Evolutionary conservation across 441 rosid genomes (phyloP).

Genomic region (Jatropha podagrica): DNA sequence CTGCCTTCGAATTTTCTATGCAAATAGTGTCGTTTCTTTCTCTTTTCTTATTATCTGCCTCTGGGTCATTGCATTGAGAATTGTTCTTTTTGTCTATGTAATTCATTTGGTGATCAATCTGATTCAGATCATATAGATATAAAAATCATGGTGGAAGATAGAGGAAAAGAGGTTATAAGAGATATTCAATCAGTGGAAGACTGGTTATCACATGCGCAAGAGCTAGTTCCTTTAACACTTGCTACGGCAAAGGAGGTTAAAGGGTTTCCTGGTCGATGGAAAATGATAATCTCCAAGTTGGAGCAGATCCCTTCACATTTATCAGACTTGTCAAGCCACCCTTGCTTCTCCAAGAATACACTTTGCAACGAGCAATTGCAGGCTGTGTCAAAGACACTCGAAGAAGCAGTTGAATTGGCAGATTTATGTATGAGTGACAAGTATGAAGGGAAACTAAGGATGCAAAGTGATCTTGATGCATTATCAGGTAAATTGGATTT

Average conservation of each 20-base stretch:
- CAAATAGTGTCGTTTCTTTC: slow-evolving; percentile 7
- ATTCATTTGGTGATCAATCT: slow-evolving; percentile 32
- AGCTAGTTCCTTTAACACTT: slow-evolving; percentile 65
- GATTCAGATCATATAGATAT: slow-evolving; percentile 32
- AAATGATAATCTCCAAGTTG: slow-evolving; percentile 69
- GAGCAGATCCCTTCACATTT: slow-evolving; percentile 74
- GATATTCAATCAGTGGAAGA: slow-evolving; percentile 59
- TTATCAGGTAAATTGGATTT: slow-evolving; percentile 73
- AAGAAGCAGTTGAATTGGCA: slow-evolving; percentile 59
- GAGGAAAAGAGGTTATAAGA: slow-evolving; percentile 28
- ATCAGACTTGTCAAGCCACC: slow-evolving; percentile 86
- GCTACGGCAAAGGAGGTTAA: slow-evolving; percentile 57
- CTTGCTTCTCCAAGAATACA: slow-evolving; percentile 79
- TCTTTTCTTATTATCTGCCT: slow-evolving; percentile 14
- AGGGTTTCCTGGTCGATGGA: slow-evolving; percentile 83
- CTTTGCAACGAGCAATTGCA: slow-evolving; percentile 86
- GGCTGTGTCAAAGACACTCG: slow-evolving; percentile 57
- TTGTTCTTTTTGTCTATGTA: slow-evolving; percentile 18
- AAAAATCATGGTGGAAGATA: slow-evolving; percentile 67
- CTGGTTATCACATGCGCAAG: slow-evolving; percentile 65
- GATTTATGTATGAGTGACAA: slow-evolving; percentile 59
- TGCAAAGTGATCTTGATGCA: slow-evolving; percentile 94
- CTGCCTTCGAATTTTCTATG: slow-evolving; percentile 41
- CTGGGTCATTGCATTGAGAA: slow-evolving; percentile 30
- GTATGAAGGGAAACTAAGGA: slow-evolving; percentile 79